phyloP scores from a whole-genome alignment of 1,284 basidiomycete species.

The Sanghuangporus weigelae region DNA sequence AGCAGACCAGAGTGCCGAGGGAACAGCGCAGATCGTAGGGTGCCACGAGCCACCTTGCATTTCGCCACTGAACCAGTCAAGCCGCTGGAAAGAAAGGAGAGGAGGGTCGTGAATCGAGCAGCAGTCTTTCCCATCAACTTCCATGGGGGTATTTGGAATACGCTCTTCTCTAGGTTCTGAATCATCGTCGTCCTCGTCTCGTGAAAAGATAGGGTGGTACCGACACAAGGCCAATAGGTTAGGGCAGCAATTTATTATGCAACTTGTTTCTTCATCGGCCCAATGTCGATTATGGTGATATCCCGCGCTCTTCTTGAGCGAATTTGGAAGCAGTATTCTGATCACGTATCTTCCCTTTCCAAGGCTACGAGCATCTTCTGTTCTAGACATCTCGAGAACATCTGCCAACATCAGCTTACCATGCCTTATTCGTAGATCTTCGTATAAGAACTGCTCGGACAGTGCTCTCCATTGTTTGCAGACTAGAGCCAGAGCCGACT shows the following conservation, averaged over 20 bases:
- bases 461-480: not conserved
- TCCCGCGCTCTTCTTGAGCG: not conserved
- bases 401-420: not conserved
- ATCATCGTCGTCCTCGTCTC: not conserved
- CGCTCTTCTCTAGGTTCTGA: not conserved
- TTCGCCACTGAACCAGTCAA: conserved; percentile 10
- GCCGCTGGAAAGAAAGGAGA: not conserved
- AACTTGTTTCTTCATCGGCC: not conserved
- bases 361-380: not conserved
- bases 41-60: not conserved
- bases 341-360: conserved; percentile 2
- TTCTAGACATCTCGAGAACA: not conserved
- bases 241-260: conserved; percentile 8
- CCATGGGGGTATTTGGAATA: not conserved
- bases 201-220: not conserved
- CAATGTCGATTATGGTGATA: not conserved
- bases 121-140: not conserved
- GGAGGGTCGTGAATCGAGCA: not conserved
- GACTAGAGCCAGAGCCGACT: not conserved
- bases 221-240: conserved; percentile 7
- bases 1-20: not conserved
- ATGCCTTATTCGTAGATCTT: conserved; percentile 12
- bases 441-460: conserved; percentile 6
- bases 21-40: not conserved
- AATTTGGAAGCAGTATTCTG: not conserved